Evolutionary conservation across 352 stramenopile species (phyloP).

Genomic region (Phytophthora lateralis): DNA sequence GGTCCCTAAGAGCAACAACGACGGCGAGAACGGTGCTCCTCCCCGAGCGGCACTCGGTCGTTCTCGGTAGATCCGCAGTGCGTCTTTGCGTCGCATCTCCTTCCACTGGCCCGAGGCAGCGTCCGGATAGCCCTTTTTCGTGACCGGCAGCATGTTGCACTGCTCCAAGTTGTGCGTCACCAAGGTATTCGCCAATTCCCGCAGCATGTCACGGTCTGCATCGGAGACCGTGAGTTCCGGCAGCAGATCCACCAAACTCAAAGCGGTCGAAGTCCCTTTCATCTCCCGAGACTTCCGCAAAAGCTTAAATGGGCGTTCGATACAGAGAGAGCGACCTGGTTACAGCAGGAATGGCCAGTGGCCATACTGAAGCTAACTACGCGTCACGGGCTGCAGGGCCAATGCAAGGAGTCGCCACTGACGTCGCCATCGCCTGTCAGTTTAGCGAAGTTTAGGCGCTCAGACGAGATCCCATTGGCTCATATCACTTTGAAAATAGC

Average conservation of each 20-base stretch:
- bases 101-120: slow-evolving; percentile 27
- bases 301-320: slow-evolving; percentile 16
- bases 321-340: background rate
- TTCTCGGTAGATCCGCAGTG: slow-evolving; percentile 36
- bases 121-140: slow-evolving; percentile 33
- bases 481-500: slow-evolving; percentile 9
- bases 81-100: slow-evolving; percentile 35
- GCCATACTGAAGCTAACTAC: background rate
- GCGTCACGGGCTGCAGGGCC: background rate
- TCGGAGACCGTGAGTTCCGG: slow-evolving; percentile 20
- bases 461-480: slow-evolving; percentile 4
- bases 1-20: slow-evolving; percentile 48
- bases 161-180: slow-evolving; percentile 36
- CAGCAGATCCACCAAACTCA: slow-evolving; percentile 7
- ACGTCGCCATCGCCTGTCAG: slow-evolving; percentile 18
- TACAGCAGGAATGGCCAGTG: background rate
- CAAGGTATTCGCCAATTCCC: slow-evolving; percentile 29
- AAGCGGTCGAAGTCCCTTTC: slow-evolving; percentile 1
- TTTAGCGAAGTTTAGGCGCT: background rate
- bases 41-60: slow-evolving; percentile 5
- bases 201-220: slow-evolving; percentile 21
- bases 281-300: slow-evolving; percentile 8
- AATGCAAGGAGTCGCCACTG: slow-evolving; percentile 3
- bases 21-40: slow-evolving; percentile 29
- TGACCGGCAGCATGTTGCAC: slow-evolving; percentile 37